Percentiles rank a stretch among this genome's conserved stretches.
Conservation (phyloP, 163 green algal genomes). For the Scenedesmus sp. region DNA sequence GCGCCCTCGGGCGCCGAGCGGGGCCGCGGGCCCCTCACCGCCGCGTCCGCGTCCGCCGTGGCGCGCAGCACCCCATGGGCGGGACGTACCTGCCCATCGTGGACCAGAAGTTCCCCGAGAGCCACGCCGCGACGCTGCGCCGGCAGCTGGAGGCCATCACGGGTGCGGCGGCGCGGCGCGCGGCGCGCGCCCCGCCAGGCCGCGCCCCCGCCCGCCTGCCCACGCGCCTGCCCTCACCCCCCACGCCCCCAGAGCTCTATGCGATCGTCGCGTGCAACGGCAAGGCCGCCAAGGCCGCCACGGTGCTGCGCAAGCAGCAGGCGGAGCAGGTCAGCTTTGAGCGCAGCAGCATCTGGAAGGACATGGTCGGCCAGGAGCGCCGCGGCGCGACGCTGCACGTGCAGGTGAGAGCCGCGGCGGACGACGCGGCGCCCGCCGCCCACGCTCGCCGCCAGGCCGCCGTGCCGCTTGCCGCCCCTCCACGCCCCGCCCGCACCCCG, state of each 20-base stretch:
- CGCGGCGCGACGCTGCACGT: conserved; percentile 50
- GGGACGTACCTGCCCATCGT: conserved; percentile 42
- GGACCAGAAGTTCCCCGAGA: conserved; percentile 24
- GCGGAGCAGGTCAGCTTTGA: conserved; percentile 52
- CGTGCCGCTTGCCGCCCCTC: background rate
- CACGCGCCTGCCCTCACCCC: too few relatives aligned
- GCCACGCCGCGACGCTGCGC: conserved; percentile 26
- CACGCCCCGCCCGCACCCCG: background rate
- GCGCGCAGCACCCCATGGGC: conserved; percentile 35
- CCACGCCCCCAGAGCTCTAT: too few relatives aligned
- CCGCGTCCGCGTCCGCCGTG: background rate
- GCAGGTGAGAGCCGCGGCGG: too few relatives aligned
- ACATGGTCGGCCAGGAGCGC: conserved; percentile 77
- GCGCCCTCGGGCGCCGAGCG: too few relatives aligned
- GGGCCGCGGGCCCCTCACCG: too few relatives aligned
- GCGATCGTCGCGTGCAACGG: conserved; percentile 55
- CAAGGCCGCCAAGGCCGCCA: conserved; percentile 42
- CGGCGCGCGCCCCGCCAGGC: too few relatives aligned
- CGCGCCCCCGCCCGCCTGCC: too few relatives aligned
- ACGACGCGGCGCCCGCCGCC: background rate
- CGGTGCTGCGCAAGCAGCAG: conserved; percentile 49
- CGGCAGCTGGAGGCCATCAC: conserved; percentile 46
- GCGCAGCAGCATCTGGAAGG: conserved; percentile 63
- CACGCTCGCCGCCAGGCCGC: background rate
- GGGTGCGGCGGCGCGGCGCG: too few relatives aligned